phyloP scores from a whole-genome alignment of 306 rosid species.

The Inga laurina region DNA sequence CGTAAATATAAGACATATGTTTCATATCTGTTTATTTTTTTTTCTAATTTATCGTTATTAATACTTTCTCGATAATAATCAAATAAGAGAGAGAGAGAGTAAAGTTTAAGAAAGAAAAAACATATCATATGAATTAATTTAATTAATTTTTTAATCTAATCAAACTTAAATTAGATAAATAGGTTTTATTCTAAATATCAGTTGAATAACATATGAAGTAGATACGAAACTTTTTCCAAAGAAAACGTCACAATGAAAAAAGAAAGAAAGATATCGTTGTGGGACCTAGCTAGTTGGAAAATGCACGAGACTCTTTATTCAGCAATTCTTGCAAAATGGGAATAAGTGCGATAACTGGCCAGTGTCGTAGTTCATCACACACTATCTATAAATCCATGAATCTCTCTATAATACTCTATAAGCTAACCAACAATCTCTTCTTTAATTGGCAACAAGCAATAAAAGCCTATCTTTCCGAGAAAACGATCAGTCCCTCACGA shows the following conservation, averaged over 20 bases:
- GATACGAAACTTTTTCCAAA: not conserved
- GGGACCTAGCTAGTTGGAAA: not conserved
- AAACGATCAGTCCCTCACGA: conserved; percentile 36
- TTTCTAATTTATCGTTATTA: too few species aligned
- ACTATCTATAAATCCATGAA: conserved; percentile 33
- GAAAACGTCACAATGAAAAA: not conserved
- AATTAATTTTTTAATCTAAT: too few species aligned
- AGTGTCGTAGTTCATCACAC: conserved; percentile 34
- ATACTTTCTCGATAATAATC: too few species aligned
- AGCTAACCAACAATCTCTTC: not conserved
- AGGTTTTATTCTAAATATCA: too few species aligned
- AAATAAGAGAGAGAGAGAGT: too few species aligned
- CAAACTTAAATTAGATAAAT: too few species aligned
- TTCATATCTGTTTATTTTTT: too few species aligned
- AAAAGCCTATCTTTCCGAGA: conserved; percentile 21
- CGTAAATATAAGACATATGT: too few species aligned
- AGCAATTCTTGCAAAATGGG: not conserved
- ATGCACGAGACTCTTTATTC: not conserved
- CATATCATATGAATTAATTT: too few species aligned
- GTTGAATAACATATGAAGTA: too few species aligned
- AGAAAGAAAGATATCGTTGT: not conserved
- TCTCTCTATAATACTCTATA: not conserved
- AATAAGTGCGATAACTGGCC: not conserved
- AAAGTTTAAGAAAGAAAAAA: too few species aligned
- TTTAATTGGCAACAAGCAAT: conserved; percentile 31